phyloP scores from a whole-genome alignment of 2,329 filamentous ascomycete species.

The Aspergillus versicolor region DNA sequence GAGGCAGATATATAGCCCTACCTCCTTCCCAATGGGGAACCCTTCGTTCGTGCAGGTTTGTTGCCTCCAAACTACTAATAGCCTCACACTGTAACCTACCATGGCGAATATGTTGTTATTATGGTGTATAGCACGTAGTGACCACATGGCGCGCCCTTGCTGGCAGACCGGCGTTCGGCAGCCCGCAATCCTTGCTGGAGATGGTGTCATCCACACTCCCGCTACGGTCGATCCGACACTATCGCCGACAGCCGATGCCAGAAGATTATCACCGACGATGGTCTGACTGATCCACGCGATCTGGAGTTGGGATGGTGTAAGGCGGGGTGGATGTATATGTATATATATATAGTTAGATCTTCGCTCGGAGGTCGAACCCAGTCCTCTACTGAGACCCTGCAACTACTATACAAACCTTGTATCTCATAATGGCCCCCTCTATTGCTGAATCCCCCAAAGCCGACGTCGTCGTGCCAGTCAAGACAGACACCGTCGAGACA shows the following conservation, averaged over 20 bases:
- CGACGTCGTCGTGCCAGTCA: conserved; percentile 17
- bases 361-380: neutral
- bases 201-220: too few relatives aligned
- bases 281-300: neutral
- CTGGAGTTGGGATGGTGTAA: neutral
- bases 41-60: too few relatives aligned
- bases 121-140: too few relatives aligned
- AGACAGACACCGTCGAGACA: neutral
- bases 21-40: too few relatives aligned
- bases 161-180: too few relatives aligned
- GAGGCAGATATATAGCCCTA: too few relatives aligned
- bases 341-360: neutral
- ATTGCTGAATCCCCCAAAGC: conserved; percentile 14
- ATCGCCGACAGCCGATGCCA: neutral
- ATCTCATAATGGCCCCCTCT: conserved; percentile 19
- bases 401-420: neutral
- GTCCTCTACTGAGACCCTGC: neutral
- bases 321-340: neutral
- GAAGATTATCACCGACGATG: too few relatives aligned
- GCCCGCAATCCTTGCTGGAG: too few relatives aligned
- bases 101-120: too few relatives aligned
- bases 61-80: too few relatives aligned
- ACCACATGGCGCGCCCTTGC: too few relatives aligned
- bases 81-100: too few relatives aligned
- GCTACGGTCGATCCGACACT: neutral